phyloP scores from a whole-genome alignment of 2,329 filamentous ascomycete species.

The Alternaria sp. region DNA sequence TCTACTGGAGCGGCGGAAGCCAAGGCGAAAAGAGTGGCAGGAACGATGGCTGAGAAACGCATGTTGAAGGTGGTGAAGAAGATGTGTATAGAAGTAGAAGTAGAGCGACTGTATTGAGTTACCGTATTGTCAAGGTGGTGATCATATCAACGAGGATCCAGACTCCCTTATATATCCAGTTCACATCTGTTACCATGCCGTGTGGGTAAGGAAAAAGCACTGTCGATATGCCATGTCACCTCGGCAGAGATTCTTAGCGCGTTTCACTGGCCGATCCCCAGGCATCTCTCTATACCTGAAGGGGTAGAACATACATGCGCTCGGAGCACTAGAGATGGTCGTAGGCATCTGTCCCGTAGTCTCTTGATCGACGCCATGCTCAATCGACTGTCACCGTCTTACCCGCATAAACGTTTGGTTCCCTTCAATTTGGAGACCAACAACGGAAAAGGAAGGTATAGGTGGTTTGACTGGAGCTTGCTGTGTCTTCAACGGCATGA shows the following conservation, averaged over 20 bases:
- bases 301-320: not conserved
- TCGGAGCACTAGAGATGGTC: not conserved
- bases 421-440: not conserved
- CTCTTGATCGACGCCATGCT: not conserved
- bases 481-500: not conserved
- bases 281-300: not conserved
- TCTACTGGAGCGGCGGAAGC: constrained; percentile 22
- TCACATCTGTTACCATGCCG: not conserved
- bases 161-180: not conserved
- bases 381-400: not conserved
- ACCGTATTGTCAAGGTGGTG: not conserved
- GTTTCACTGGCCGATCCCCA: not conserved
- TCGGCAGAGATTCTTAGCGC: constrained; percentile 2
- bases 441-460: not conserved
- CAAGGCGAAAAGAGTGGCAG: constrained; percentile 18
- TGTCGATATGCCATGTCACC: not conserved
- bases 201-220: not conserved
- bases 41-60: constrained; percentile 19
- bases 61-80: constrained; percentile 13
- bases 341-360: not conserved
- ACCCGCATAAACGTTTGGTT: not conserved
- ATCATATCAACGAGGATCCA: not conserved
- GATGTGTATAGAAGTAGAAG: not conserved
- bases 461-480: not conserved
- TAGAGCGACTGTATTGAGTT: not conserved